Evolutionary conservation across 208 protist species (phyloP), one percentile per base, ranked within the genome.

Genomic region (Wallacemonas sp.): DNA sequence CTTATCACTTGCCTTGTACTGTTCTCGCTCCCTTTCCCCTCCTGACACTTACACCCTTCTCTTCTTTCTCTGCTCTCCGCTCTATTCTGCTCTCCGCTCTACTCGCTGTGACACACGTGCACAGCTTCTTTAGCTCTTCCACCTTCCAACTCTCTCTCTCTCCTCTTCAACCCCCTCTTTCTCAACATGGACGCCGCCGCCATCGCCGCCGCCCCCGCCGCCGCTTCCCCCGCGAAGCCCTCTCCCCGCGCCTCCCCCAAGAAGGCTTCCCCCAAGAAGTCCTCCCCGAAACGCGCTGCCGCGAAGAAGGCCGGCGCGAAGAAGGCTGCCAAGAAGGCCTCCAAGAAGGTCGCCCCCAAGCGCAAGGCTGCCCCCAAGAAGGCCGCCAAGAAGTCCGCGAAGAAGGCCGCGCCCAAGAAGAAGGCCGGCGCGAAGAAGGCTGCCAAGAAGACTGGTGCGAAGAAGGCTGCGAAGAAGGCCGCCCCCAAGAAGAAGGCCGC

Each of bases 381-480:
- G 47, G 38, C 63, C 17, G 63, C 63, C 46, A 31, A 15, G 12
- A 41, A 41, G 15, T 26, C 65, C 46, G 14, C 41, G 19, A 69
- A 69, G 64, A 62, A 51, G 64, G 30, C 55, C 17, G 17, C 55
- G 27, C 59, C 67, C 38, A 76, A 70, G 46, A 41, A 41, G 36
- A 66, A 67, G 34, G 9, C 47, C 33, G 61, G 19, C 19, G 62
- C 53, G 30, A 75, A 76, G 70, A 72, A 67, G 55, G 15, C 44
- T 14, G 62, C 53, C 22, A 75, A 76, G 70, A 72, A 67, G 55
- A 3, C 44, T n/a, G 67, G 42, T 46, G 55, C 44, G 42, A 75
- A 79, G 59, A 76, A 72, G 75, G 64, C 69, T 14, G 68, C 60
- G 0, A 69, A 60, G 61, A 84, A 84, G 74, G 44, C 65, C 46